Percentiles rank a stretch among this genome's conserved stretches.
These are phyloP conservation scores for Talaromyces wortmannii DNA, from an alignment of 495 filamentous ascomycete species.

Conservation along the genomic window DNA sequence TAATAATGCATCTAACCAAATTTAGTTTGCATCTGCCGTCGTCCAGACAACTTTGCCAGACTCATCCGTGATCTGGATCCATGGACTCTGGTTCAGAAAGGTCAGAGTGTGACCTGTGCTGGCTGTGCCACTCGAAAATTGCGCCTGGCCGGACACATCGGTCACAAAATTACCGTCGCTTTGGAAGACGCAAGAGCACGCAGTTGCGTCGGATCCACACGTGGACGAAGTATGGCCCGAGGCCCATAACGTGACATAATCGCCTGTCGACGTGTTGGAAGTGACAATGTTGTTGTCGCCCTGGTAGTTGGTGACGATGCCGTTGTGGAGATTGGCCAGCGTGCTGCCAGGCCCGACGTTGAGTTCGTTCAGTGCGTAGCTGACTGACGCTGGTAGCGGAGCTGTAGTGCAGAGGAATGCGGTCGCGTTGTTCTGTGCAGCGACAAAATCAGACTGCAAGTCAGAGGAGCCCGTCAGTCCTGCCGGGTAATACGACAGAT, in stretches of 20 bases:
- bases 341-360: neutral
- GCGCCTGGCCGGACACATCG: neutral
- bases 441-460: slow-evolving; percentile 2
- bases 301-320: slow-evolving; percentile 2
- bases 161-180: slow-evolving; percentile 1
- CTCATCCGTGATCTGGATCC: slow-evolving; percentile 2
- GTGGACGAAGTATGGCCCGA: neutral
- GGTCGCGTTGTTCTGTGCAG: neutral
- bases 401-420: slow-evolving; percentile 5
- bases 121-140: neutral
- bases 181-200: neutral
- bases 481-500: slow-evolving; percentile 2
- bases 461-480: slow-evolving; percentile 1
- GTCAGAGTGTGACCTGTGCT: neutral
- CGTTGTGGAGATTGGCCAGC: slow-evolving; percentile 1
- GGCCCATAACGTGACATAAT: neutral
- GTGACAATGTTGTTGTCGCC: slow-evolving; percentile 5
- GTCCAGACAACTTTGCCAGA: slow-evolving; percentile 1
- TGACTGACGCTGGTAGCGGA: neutral
- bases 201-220: neutral
- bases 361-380: slow-evolving; percentile 2
- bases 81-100: slow-evolving; percentile 3
- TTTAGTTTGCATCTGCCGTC: neutral
- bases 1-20: neutral
- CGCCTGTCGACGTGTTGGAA: slow-evolving; percentile 2